phyloP scores from a whole-genome alignment of 192 early-diverging fungal species.

The Chytriomyces confervae region DNA sequence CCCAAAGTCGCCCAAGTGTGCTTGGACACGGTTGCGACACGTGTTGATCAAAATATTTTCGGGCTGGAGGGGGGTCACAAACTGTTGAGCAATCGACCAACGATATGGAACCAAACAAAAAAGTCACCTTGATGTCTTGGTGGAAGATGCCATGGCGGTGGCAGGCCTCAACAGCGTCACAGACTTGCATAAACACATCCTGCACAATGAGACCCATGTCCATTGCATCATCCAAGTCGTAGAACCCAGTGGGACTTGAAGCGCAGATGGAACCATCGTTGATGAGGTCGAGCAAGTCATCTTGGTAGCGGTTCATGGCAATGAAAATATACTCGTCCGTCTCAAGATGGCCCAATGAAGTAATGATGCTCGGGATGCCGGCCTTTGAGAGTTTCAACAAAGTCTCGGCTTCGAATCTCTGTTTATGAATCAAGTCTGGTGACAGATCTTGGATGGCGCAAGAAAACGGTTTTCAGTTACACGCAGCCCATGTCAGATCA shows the following conservation, averaged over 20 bases:
- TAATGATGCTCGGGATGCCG: slow-evolving; percentile 23
- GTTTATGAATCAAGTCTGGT: slow-evolving; percentile 38
- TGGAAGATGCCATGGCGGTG: slow-evolving; percentile 84
- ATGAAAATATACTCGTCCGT: slow-evolving; percentile 35
- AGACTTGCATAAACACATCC: slow-evolving; percentile 73
- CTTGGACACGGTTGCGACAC: slow-evolving; percentile 47
- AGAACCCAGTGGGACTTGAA: slow-evolving; percentile 19
- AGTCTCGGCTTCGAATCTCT: slow-evolving; percentile 42
- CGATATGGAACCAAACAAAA: background rate
- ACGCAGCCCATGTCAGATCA: background rate
- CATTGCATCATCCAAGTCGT: slow-evolving; percentile 24
- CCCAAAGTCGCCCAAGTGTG: slow-evolving; percentile 85
- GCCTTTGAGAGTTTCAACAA: slow-evolving; percentile 26
- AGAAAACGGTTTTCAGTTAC: background rate
- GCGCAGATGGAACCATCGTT: slow-evolving; percentile 14
- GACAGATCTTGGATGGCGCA: slow-evolving; percentile 35
- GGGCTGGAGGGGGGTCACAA: slow-evolving; percentile 24
- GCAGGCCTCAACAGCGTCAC: slow-evolving; percentile 73
- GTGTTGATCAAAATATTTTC: slow-evolving; percentile 74
- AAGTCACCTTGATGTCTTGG: slow-evolving; percentile 78
- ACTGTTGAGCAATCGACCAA: background rate
- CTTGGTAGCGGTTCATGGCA: slow-evolving; percentile 40
- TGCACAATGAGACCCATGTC: slow-evolving; percentile 31
- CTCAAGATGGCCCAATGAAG: slow-evolving; percentile 33
- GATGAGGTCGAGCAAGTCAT: slow-evolving; percentile 50